Evolutionary conservation across 495 filamentous ascomycete species (phyloP).

Genomic region (Trichocladium antarcticum): DNA sequence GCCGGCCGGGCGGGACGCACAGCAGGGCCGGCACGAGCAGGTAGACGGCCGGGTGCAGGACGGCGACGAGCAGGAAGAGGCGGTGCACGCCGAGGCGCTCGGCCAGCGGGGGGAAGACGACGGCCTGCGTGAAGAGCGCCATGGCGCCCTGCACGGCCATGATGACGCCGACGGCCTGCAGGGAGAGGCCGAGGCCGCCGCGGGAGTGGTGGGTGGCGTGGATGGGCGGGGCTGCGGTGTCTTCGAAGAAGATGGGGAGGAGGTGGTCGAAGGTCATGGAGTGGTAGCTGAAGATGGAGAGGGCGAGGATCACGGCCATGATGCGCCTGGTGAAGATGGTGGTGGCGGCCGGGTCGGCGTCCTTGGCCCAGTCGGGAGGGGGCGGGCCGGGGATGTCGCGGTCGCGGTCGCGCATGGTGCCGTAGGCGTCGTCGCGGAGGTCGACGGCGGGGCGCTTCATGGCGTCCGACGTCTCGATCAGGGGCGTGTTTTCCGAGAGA

Average conservation of each 20-base stretch:
- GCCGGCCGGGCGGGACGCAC: constrained; percentile 42
- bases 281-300: constrained; percentile 79
- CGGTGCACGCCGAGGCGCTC: constrained; percentile 62
- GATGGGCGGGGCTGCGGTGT: constrained; percentile 36
- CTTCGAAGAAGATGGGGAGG: constrained; percentile 74
- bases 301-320: constrained; percentile 55
- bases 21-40: constrained; percentile 61
- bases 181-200: constrained; percentile 63
- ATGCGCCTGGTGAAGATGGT: constrained; percentile 56
- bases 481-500: constrained; percentile 52
- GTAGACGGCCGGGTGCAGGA: constrained; percentile 66
- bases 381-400: no score
- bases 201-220: constrained; percentile 39
- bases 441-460: constrained; percentile 60
- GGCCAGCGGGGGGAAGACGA: constrained; percentile 62
- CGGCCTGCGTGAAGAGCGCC: constrained; percentile 64
- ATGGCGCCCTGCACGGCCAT: constrained; percentile 72
- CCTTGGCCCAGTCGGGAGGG: constrained; percentile 13
- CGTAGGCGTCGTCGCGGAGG: constrained; percentile 63
- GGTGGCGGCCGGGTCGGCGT: constrained; percentile 15
- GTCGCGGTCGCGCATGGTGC: constrained; percentile 56
- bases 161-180: constrained; percentile 62
- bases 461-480: constrained; percentile 59
- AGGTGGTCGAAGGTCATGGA: constrained; percentile 82
- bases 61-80: constrained; percentile 59